Evolutionary conservation across 768 basidiomycete genomes (phyloP).

Genomic region (Boletus vermiculosoides): DNA sequence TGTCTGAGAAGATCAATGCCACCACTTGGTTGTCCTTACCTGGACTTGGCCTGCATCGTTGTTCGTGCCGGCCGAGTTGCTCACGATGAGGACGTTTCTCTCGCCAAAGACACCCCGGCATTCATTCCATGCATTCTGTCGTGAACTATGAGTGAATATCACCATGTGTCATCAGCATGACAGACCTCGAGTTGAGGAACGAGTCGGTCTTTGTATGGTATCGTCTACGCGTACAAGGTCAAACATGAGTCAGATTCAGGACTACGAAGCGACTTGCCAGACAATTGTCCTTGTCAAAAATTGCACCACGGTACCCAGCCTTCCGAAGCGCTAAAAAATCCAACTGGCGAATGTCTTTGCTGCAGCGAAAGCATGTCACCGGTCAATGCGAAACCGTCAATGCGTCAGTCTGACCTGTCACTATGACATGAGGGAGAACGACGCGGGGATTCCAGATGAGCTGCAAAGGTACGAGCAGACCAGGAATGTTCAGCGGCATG

Average conservation of each 20-base stretch:
- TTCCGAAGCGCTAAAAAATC: constrained; percentile 70
- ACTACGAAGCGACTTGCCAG: constrained; percentile 50
- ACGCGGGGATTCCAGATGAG: constrained; percentile 65
- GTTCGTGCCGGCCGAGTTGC: constrained; percentile 88
- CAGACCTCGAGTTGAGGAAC: constrained; percentile 74
- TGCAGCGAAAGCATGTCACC: constrained; percentile 31
- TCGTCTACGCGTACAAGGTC: constrained; percentile 51
- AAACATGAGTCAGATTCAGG: not conserved
- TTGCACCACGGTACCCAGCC: constrained; percentile 83
- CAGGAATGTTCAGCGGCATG: constrained; percentile 78
- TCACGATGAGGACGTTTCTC: constrained; percentile 83
- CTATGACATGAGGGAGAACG: constrained; percentile 58
- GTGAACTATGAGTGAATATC: not conserved
- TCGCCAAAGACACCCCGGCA: constrained; percentile 73
- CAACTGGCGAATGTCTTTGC: constrained; percentile 81
- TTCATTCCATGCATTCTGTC: constrained; percentile 73
- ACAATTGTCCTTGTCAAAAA: constrained; percentile 99
- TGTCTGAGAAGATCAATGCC: not conserved
- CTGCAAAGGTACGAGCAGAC: constrained; percentile 68
- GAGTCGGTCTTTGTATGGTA: constrained; percentile 72
- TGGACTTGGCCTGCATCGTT: constrained; percentile 77
- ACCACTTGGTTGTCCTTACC: constrained; percentile 41
- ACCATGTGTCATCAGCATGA: not conserved
- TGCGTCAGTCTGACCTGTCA: constrained; percentile 54
- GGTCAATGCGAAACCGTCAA: constrained; percentile 1